Base-by-base conservation (phyloP, 1,139 yeast genomes). In the Magnusiomyces paraingens region DNA sequence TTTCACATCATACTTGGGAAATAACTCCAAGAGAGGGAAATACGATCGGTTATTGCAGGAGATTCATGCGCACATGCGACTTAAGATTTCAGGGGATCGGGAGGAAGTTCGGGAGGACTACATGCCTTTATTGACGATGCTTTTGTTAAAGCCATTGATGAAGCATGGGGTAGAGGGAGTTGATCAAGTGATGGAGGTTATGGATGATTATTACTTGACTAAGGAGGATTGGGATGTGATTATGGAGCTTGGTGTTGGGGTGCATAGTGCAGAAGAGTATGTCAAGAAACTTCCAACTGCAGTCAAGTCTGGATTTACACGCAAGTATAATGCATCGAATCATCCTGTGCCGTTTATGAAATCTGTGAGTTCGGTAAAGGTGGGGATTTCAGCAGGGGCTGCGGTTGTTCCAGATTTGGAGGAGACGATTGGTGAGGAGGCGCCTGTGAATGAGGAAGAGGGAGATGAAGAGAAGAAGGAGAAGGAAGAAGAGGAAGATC, bases 181-280 rank as follows among this genome's bases (percentile, higher is more conserved):
- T 32, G 74, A 74, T 0, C 78, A 77, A 2, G 83, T 87, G 2
- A 83, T 93, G 49, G 75, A 74, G 14, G 63, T 81, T 1, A 79
- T 93, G 87, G 99, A 93, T 68, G 75, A 81, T 40, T 93, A 94
- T 68, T 93, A 80, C 65, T 69, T 94, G 47, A 86, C 95, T 11
- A 85, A 82, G 64, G 96, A 91, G 56, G 98, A 93, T 69, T 93
- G 95, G 90, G 98, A 91, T 64, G 79, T 78, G 35, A 73, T 94
- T 18, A 73, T 88, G 77, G 97, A 90, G 58, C 80, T 90, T 59
- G 84, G 89, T 21, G 83, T 90, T 15, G 95, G 95, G 0, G 72
- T 73, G 1, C 70, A 74, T 36, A 66, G 68, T 57, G 61, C 58
- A 35, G 57, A 62, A 29, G 79, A 81, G 41, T 86, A 86, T 67